Evolutionary conservation across 805 yeast genomes (phyloP), one percentile per base, ranked within the genome.

Genomic region (Blastobotrys americana): DNA sequence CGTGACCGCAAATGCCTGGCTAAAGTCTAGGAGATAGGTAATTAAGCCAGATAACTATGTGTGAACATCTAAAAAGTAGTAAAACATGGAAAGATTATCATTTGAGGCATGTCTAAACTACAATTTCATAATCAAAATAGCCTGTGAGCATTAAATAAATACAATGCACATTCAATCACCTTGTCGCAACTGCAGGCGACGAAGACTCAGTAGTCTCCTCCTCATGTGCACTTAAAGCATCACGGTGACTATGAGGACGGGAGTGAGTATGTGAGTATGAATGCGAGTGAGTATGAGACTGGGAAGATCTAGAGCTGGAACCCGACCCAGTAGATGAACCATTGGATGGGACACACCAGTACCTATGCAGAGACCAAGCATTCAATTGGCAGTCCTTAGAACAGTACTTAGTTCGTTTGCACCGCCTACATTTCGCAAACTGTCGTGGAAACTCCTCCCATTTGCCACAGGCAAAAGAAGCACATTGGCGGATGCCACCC

Each of bases 391-490:
- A 90, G 44, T 82, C 87, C 54, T 90, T 77, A 5, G 95, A 82
- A 62, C 98, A 90, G 62, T 90, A 90, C 66, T 93, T 93, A 3
- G 97, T 89, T 48, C 97, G 71, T 62, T 90, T 87, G 65, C 98
- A 90, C 39, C 95, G 74, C 46, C 96, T 73, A 63, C 98, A 90
- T 64, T 93, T 90, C 51, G 95, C 95, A 68, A 90, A 90, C 60
- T 90, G 94, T 37, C 94, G 75, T 5, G 96, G 96, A 50, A 68
- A 79, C 39, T 75, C 77, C 64, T 90, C 98, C 97, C 97, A 90
- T 59, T 75, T 80, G 8, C 97, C 97, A 66, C 98, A 90, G 21
- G 79, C 83, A 54, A 88, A 84, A 60, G 82, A 82, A 1, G 97
- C 96, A 64, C 98, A 90, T 65, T 93, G 97, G 43, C 97, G 74